phyloP scores from a whole-genome alignment of 192 early-diverging fungal genomes.

The Glomus cerebriforme region DNA sequence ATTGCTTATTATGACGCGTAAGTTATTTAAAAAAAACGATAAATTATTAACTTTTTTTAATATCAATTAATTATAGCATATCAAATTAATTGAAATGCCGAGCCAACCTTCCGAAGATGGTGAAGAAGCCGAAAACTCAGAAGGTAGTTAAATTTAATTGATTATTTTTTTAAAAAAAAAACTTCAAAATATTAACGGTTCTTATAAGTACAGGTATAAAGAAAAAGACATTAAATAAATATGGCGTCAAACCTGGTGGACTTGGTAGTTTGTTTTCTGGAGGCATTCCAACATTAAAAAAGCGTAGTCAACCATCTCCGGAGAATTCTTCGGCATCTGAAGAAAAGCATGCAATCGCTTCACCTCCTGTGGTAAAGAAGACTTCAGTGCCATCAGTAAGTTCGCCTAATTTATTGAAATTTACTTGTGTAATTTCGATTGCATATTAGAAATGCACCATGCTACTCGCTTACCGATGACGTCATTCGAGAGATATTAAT shows the following conservation, averaged over 20 bases:
- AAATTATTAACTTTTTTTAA: neutral
- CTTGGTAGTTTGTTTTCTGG: slow-evolving; percentile 75
- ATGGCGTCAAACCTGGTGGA: slow-evolving; percentile 79
- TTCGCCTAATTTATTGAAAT: neutral
- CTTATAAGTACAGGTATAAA: neutral
- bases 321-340: neutral
- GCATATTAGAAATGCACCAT: no score
- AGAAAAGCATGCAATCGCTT: neutral
- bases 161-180: neutral
- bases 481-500: neutral
- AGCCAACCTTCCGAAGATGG: slow-evolving; percentile 34
- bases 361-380: neutral
- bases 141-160: neutral
- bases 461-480: neutral
- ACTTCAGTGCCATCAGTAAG: neutral
- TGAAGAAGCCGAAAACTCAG: slow-evolving; percentile 34
- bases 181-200: neutral
- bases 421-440: no score
- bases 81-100: slow-evolving; percentile 37
- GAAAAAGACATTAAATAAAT: slow-evolving; percentile 68
- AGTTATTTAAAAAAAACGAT: neutral
- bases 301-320: slow-evolving; percentile 21
- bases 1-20: neutral
- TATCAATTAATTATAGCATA: slow-evolving; percentile 35
- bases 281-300: slow-evolving; percentile 71